Conservation (phyloP, 768 basidiomycete genomes). For the Tricholoma sp. region DNA sequence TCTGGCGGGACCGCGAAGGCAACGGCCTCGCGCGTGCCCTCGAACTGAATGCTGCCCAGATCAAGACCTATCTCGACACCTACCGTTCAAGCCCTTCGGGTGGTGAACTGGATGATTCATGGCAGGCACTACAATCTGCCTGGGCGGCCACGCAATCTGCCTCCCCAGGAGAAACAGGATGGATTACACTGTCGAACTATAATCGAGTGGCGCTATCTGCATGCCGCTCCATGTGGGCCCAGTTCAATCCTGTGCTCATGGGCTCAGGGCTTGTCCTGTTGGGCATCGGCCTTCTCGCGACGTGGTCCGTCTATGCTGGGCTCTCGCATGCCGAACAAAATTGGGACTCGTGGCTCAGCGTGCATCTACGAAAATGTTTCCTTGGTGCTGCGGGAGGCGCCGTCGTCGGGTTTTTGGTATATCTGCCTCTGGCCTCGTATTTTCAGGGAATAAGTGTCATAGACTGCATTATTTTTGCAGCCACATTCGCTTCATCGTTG, state of each 20-base stretch:
- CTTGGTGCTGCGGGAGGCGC: constrained; percentile 34
- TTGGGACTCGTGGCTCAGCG: constrained; percentile 40
- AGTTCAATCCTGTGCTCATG: constrained; percentile 83
- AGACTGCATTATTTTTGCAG: constrained; percentile 47
- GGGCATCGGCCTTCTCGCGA: constrained; percentile 46
- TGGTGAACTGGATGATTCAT: constrained; percentile 65
- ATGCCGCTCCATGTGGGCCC: constrained; percentile 91
- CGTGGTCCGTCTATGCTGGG: constrained; percentile 50
- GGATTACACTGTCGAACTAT: constrained; percentile 44
- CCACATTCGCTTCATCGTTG: constrained; percentile 42
- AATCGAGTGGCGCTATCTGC: constrained; percentile 57
- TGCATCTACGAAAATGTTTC: constrained; percentile 24
- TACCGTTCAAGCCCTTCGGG: constrained; percentile 73
- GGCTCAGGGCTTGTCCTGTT: constrained; percentile 64
- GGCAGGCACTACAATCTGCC: constrained; percentile 42
- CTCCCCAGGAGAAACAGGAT: constrained; percentile 23
- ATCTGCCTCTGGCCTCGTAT: constrained; percentile 25
- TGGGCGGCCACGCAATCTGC: constrained; percentile 34
- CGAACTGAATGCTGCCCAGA: constrained; percentile 66
- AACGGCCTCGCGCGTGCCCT: constrained; percentile 53
- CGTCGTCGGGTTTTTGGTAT: constrained; percentile 28
- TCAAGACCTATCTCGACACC: constrained; percentile 67
- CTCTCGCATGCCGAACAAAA: constrained; percentile 33
- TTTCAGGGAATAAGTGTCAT: constrained; percentile 45
- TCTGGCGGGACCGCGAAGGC: constrained; percentile 47